phyloP scores from a whole-genome alignment of 306 rosid species.

The Dryas alaskensis region DNA sequence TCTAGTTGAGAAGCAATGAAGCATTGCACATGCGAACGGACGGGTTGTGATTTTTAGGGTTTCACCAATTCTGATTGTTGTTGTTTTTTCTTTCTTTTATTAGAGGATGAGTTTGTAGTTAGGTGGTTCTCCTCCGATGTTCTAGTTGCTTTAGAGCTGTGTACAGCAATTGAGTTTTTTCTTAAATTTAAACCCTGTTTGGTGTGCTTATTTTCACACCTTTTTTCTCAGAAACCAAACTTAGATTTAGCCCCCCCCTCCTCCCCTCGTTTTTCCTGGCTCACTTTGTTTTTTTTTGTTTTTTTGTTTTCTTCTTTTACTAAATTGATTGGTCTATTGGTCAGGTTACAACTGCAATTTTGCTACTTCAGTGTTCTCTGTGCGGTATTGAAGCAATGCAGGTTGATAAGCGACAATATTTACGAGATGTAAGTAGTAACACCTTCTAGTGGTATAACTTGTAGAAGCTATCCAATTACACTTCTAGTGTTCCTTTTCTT shows the following conservation, averaged over 20 bases:
- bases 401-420: conserved; percentile 25
- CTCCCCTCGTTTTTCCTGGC: too few relatives aligned
- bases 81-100: background rate
- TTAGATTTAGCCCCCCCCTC: background rate
- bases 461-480: background rate
- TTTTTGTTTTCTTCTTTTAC: background rate
- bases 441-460: conserved; percentile 3
- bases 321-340: background rate
- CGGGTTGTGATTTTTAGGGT: background rate
- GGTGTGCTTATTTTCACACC: background rate
- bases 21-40: background rate
- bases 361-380: background rate
- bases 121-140: background rate
- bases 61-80: background rate
- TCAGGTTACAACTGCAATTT: conserved; percentile 17
- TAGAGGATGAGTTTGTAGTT: background rate
- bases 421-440: conserved; percentile 50
- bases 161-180: background rate
- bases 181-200: background rate
- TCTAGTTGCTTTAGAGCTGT: background rate
- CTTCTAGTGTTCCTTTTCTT: conserved; percentile 2
- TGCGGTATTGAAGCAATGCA: conserved; percentile 27
- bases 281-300: background rate
- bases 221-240: background rate
- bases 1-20: background rate